Evolutionary conservation across 306 rosid species (phyloP), one percentile per base, ranked within the genome.

Genomic region (Canavalia gladiata): DNA sequence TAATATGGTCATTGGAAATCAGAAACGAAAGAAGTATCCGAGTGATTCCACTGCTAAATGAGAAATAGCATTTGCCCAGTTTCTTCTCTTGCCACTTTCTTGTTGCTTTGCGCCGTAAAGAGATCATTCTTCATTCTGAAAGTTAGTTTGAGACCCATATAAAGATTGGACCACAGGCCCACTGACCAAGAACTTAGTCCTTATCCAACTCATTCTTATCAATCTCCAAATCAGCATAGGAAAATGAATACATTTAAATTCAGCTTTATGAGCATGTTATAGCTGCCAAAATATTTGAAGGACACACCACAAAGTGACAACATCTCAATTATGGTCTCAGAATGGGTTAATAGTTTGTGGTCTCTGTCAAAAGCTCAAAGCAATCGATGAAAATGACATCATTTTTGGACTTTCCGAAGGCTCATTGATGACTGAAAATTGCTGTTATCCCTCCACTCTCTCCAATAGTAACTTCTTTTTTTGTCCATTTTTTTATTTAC

Each of bases 331-430:
- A 84, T 79, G 78, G 74, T 74, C 13, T 12, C 62, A 50, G n/a
- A 74, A 75, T 68, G 81, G 85, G 74, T 74, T 49, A 46, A 41
- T 51, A 74, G 52, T 84, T 39, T 64, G 51, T 70, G 63, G 75
- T 31, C 73, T 31, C 73, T 73, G 87, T 47, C 81, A 63, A 71
- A 77, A 51, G 86, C 76, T 65, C 76, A 83, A 74, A 79, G 80
- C 37, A 52, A 72, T 54, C 34, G 31, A 65, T 58, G 88, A 82
- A 82, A 86, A 63, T 59, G 84, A 86, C 84, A 25, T 73, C 34
- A 67, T 72, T 52, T 77, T 85, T 73, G 78, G 84, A 81, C 72
- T 41, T 72, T 52, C 73, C 12, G 8, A 8, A 11, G 12, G 62
- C 13, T 51, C 65, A 78, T 50, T 81, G 78, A 73, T 75, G 71